phyloP scores from a whole-genome alignment of 2,329 filamentous ascomycete genomes.

The Aspergillus melleus region DNA sequence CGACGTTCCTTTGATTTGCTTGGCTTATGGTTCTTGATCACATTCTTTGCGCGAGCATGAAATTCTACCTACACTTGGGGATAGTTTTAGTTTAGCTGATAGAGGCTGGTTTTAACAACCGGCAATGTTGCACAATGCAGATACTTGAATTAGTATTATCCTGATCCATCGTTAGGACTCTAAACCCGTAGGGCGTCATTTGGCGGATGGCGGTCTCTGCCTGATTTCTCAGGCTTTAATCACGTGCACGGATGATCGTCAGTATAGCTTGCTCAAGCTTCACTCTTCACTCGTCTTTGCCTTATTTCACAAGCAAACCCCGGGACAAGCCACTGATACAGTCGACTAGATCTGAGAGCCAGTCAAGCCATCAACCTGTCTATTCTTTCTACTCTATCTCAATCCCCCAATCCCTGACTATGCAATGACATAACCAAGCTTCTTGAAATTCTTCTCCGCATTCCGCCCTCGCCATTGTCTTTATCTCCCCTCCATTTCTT shows the following conservation, averaged over 20 bases:
- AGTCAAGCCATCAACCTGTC: too few relatives aligned
- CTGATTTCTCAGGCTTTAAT: not conserved
- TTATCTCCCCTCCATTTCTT: not conserved
- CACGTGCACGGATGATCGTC: not conserved
- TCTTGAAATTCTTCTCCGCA: not conserved
- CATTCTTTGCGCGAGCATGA: not conserved
- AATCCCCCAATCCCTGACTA: not conserved
- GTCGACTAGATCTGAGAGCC: not conserved
- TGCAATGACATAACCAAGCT: conserved; percentile 8
- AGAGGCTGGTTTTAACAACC: conserved; percentile 4
- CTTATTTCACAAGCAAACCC: not conserved
- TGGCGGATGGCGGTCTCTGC: not conserved
- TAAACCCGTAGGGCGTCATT: too few relatives aligned
- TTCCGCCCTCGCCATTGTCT: not conserved
- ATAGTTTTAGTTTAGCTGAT: not conserved
- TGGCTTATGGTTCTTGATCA: not conserved
- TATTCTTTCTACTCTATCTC: not conserved
- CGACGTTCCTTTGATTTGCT: not conserved
- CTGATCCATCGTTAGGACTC: not conserved
- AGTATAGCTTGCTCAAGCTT: not conserved
- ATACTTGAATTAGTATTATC: not conserved
- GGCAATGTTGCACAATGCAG: not conserved
- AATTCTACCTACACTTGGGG: not conserved
- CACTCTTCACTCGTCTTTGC: not conserved
- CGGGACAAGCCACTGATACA: too few relatives aligned